These are phyloP conservation scores for Saccharomyces kudriavzevii DNA, from an alignment of 805 yeast genomes.

Conservation along the genomic window DNA sequence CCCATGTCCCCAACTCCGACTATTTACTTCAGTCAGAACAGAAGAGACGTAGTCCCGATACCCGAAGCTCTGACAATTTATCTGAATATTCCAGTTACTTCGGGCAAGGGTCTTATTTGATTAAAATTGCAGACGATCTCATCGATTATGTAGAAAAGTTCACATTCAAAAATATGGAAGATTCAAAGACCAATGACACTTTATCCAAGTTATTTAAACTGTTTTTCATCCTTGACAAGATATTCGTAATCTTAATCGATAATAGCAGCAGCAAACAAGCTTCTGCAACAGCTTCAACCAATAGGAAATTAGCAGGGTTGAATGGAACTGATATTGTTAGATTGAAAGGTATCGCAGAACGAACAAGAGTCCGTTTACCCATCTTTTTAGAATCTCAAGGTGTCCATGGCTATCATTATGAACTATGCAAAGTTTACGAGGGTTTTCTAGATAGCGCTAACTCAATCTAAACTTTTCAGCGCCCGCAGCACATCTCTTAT, in stretches of 20 bases:
- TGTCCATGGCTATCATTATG: conserved; percentile 38
- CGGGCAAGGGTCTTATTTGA: conserved; percentile 56
- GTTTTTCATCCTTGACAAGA: conserved; percentile 34
- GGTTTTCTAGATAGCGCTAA: conserved; percentile 33
- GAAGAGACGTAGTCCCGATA: not conserved
- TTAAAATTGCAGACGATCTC: conserved; percentile 58
- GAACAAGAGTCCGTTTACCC: conserved; percentile 40
- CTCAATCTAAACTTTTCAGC: not conserved
- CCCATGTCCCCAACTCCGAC: conserved; percentile 27
- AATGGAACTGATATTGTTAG: conserved; percentile 46
- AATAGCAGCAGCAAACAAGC: conserved; percentile 12
- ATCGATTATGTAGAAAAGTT: conserved; percentile 50
- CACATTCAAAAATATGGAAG: conserved; percentile 18
- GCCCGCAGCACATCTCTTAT: not conserved
- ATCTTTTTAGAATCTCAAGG: conserved; percentile 28
- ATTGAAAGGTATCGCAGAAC: conserved; percentile 43
- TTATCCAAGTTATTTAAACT: conserved; percentile 33
- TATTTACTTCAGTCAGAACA: conserved; percentile 7
- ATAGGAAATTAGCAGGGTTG: conserved; percentile 29
- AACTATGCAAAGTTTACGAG: conserved; percentile 39
- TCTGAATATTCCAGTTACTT: conserved; percentile 28
- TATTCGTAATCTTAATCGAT: conserved; percentile 34
- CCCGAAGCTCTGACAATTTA: not conserved
- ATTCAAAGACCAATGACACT: conserved; percentile 21
- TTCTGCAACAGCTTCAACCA: not conserved